A percentile compares a stretch with the other conserved stretches of the same genome.
These are phyloP conservation scores for Venturia pyrina DNA, from an alignment of 2,329 filamentous ascomycete species.

Conservation along the genomic window DNA sequence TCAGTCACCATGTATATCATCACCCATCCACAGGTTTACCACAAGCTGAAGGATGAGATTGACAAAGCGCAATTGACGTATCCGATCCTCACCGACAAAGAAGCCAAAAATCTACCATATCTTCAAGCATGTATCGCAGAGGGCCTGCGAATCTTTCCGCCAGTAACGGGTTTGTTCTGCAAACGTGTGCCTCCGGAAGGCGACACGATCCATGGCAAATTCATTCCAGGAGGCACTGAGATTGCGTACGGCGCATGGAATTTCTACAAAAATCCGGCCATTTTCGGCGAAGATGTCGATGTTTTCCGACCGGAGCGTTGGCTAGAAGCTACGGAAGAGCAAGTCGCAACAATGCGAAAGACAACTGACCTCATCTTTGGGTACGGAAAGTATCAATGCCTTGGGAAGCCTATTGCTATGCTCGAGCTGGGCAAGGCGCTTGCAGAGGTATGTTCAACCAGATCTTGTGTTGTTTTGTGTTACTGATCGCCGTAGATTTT, in stretches of 20 bases:
- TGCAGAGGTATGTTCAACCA: slow-evolving; percentile 28
- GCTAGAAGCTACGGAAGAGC: slow-evolving; percentile 27
- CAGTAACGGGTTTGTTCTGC: slow-evolving; percentile 39
- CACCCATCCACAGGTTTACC: slow-evolving; percentile 37
- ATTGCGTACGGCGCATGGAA: slow-evolving; percentile 30
- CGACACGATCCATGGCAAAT: slow-evolving; percentile 8
- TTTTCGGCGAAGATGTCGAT: slow-evolving; percentile 28
- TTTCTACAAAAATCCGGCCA: neutral
- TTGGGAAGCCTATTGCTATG: slow-evolving; percentile 24
- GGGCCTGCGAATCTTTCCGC: slow-evolving; percentile 38
- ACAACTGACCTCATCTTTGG: slow-evolving; percentile 26
- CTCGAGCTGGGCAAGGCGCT: slow-evolving; percentile 30
- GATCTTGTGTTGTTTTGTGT: neutral
- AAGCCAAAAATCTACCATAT: slow-evolving; percentile 37
- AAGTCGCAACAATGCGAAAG: neutral
- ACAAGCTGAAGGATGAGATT: slow-evolving; percentile 38
- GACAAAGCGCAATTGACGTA: slow-evolving; percentile 15
- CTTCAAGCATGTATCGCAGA: slow-evolving; percentile 46
- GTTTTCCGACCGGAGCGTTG: slow-evolving; percentile 42
- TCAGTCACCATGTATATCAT: slow-evolving; percentile 43
- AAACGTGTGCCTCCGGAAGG: slow-evolving; percentile 17
- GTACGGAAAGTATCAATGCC: slow-evolving; percentile 25
- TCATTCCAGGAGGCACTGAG: slow-evolving; percentile 9
- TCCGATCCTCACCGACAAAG: slow-evolving; percentile 23
- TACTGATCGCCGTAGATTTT: neutral